These are phyloP conservation scores for Cryptococcus hybrid DNA, from an alignment of 1,284 basidiomycete genomes.

Conservation along the genomic window DNA sequence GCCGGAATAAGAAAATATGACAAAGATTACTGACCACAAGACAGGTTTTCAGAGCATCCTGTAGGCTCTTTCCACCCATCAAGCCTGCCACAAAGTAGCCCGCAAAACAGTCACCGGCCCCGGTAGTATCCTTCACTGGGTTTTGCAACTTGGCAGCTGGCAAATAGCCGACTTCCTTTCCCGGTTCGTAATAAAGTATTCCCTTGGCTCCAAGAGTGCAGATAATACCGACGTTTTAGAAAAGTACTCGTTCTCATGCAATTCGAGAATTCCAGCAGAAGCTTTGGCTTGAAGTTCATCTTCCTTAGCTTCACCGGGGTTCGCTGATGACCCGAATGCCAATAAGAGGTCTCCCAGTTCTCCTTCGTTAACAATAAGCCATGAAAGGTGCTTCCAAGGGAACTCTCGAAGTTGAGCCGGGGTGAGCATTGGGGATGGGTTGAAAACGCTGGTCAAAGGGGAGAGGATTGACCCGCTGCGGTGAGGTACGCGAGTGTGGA, in stretches of 20 bases:
- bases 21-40: conserved; percentile 27
- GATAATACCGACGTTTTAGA: conserved; percentile 23
- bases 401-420: conserved; percentile 49
- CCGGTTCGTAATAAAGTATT: conserved; percentile 30
- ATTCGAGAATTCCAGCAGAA: conserved; percentile 8
- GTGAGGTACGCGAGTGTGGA: conserved; percentile 52
- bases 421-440: conserved; percentile 58
- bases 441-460: conserved; percentile 52
- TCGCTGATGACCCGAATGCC: conserved; percentile 16
- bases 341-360: conserved; percentile 44
- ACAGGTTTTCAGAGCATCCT: conserved; percentile 33
- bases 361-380: conserved; percentile 58
- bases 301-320: neutral
- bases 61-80: conserved; percentile 32
- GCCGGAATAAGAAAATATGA: neutral
- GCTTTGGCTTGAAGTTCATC: conserved; percentile 8
- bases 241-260: conserved; percentile 20
- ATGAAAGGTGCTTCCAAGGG: conserved; percentile 53
- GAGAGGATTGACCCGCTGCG: conserved; percentile 24
- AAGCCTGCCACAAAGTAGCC: conserved; percentile 49
- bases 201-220: conserved; percentile 43
- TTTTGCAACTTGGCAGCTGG: conserved; percentile 36
- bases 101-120: conserved; percentile 51
- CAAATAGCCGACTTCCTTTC: conserved; percentile 19
- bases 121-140: conserved; percentile 47